Conservation (phyloP, 257 asterid species). For the Coffea eugenioides region DNA sequence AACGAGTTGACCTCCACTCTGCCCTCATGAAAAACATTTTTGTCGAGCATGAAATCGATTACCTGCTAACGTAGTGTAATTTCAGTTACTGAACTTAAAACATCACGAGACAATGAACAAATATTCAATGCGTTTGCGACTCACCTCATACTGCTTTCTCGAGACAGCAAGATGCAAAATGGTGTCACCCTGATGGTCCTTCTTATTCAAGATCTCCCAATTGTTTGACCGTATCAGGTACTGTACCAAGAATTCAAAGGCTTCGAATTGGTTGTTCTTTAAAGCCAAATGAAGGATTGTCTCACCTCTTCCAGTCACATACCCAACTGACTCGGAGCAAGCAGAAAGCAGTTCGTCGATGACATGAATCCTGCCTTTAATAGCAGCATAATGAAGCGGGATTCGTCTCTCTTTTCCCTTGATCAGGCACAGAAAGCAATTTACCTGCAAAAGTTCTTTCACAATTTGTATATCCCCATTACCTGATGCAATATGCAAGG, state of each 20-base stretch:
- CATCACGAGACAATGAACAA: neutral
- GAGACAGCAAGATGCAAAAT: slow-evolving; percentile 35
- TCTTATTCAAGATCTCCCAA: slow-evolving; percentile 25
- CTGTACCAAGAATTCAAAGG: slow-evolving; percentile 15
- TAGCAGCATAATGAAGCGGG: slow-evolving; percentile 23
- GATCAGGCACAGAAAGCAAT: slow-evolving; percentile 10
- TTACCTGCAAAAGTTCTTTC: slow-evolving; percentile 9
- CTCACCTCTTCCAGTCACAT: slow-evolving; percentile 18
- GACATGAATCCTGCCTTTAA: slow-evolving; percentile 18
- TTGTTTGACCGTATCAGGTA: slow-evolving; percentile 21
- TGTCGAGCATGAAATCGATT: slow-evolving; percentile 37
- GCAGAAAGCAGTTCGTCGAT: slow-evolving; percentile 16
- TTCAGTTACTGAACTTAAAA: neutral
- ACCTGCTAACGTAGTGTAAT: slow-evolving; percentile 27
- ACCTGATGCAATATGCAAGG: slow-evolving; percentile 24
- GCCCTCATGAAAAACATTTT: slow-evolving; percentile 16
- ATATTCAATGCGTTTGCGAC: neutral
- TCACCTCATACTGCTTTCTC: slow-evolving; percentile 49
- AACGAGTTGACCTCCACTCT: slow-evolving; percentile 38
- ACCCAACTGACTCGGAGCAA: neutral
- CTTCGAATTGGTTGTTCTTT: slow-evolving; percentile 27
- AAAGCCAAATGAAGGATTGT: slow-evolving; percentile 26
- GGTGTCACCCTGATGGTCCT: slow-evolving; percentile 25
- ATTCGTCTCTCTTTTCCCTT: slow-evolving; percentile 19
- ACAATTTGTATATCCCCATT: slow-evolving; percentile 18